A percentile compares a stretch with the other conserved stretches of the same genome.
These are phyloP conservation scores for Leccinum discolor DNA, from an alignment of 1,284 basidiomycete species.

Conservation along the genomic window DNA sequence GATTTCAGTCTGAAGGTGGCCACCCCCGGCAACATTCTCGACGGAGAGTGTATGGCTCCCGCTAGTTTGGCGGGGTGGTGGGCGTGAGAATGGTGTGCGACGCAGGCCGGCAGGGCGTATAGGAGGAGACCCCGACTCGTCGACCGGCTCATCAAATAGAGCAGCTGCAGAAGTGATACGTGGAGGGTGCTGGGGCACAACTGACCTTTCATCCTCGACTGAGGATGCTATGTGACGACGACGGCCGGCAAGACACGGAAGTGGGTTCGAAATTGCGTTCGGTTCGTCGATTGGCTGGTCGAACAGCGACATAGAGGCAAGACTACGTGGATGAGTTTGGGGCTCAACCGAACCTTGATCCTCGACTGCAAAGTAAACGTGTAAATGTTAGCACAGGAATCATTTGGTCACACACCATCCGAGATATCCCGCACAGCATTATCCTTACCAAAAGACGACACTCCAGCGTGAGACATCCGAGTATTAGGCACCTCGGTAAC, in stretches of 20 bases:
- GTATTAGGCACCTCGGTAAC: not conserved
- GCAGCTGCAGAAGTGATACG: not conserved
- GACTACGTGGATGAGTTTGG: too few relatives aligned
- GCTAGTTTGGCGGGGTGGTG: not conserved
- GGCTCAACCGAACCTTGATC: too few relatives aligned
- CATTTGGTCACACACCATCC: not conserved
- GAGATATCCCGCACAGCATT: too few relatives aligned
- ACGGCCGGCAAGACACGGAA: too few relatives aligned
- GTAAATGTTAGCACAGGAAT: too few relatives aligned
- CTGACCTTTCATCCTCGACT: too few relatives aligned
- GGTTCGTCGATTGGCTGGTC: not conserved
- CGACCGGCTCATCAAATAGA: not conserved
- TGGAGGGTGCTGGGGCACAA: too few relatives aligned
- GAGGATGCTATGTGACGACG: too few relatives aligned
- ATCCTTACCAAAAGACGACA: not conserved
- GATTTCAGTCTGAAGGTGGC: not conserved
- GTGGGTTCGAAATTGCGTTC: too few relatives aligned
- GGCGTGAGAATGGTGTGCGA: not conserved
- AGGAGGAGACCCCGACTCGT: not conserved
- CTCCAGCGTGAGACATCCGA: not conserved
- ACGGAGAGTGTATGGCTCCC: not conserved
- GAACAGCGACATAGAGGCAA: too few relatives aligned
- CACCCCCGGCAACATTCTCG: not conserved
- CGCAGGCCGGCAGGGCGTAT: not conserved
- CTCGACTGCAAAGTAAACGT: too few relatives aligned